A percentile compares a stretch with the other conserved stretches of the same genome.
phyloP scores from a whole-genome alignment of 2,329 filamentous ascomycete genomes.

The Madurella mycetomatis region DNA sequence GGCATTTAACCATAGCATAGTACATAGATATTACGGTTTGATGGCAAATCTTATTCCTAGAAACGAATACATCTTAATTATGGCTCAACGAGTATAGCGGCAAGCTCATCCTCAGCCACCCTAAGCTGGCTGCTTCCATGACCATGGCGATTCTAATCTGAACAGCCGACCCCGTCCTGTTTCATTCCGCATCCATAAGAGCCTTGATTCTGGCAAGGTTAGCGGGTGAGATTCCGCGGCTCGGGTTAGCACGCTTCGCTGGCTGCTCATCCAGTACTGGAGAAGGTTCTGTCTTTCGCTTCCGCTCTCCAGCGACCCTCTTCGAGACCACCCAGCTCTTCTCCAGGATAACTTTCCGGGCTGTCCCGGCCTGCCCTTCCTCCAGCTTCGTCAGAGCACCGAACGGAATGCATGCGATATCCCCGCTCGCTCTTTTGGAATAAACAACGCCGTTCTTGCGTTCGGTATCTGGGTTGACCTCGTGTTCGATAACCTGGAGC shows the following conservation, averaged over 20 bases:
- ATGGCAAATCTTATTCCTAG: too few relatives aligned
- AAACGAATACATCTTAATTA: too few relatives aligned
- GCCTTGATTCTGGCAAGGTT: slow-evolving; percentile 1
- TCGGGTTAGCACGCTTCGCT: neutral
- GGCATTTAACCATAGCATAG: too few relatives aligned
- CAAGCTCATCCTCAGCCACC: too few relatives aligned
- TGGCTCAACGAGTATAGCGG: too few relatives aligned
- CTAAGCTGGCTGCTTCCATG: too few relatives aligned
- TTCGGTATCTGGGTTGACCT: neutral
- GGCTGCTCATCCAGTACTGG: neutral
- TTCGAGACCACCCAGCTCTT: slow-evolving; percentile 9
- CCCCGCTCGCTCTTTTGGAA: neutral
- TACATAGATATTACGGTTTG: too few relatives aligned
- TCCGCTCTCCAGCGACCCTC: neutral
- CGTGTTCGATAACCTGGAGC: slow-evolving; percentile 4
- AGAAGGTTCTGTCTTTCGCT: neutral
- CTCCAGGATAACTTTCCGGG: slow-evolving; percentile 7
- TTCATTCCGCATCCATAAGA: neutral
- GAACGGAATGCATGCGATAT: slow-evolving; percentile 8
- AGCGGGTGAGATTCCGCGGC: neutral
- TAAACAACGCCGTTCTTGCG: neutral
- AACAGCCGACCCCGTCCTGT: too few relatives aligned
- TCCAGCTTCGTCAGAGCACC: slow-evolving; percentile 11
- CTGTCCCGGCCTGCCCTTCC: neutral
- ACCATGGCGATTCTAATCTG: too few relatives aligned